These are phyloP conservation scores for Isatis tinctoria DNA, from an alignment of 345 rosid genomes.

Conservation along the genomic window DNA sequence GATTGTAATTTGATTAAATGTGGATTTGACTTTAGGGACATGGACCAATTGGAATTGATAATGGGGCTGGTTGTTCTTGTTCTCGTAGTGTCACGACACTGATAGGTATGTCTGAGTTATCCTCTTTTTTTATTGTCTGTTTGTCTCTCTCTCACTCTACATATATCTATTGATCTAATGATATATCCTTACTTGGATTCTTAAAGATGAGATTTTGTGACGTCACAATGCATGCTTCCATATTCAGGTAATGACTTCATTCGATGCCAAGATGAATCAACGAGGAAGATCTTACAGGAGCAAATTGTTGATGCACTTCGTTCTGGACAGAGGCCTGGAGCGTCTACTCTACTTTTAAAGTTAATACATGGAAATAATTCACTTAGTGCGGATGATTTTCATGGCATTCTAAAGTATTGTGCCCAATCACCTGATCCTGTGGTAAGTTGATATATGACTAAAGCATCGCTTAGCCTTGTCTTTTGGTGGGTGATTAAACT, in stretches of 20 bases:
- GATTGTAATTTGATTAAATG: background rate
- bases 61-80: slow-evolving; percentile 26
- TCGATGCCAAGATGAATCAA: slow-evolving; percentile 25
- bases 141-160: background rate
- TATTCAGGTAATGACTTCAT: slow-evolving; percentile 35
- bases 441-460: slow-evolving; percentile 42
- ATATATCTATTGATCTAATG: background rate
- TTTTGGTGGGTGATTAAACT: background rate
- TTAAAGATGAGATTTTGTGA: background rate
- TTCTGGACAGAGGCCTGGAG: slow-evolving; percentile 55
- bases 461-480: background rate
- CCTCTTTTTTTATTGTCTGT: background rate
- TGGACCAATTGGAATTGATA: slow-evolving; percentile 26
- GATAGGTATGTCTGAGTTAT: slow-evolving; percentile 32
- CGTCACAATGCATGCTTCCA: background rate
- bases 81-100: slow-evolving; percentile 39
- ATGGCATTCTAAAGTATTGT: slow-evolving; percentile 55
- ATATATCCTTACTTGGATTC: background rate
- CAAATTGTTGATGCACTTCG: slow-evolving; percentile 65
- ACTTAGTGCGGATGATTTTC: slow-evolving; percentile 42
- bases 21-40: slow-evolving; percentile 31
- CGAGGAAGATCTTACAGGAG: slow-evolving; percentile 31
- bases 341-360: slow-evolving; percentile 56
- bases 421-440: slow-evolving; percentile 66
- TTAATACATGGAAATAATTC: slow-evolving; percentile 32